Percentiles rank a stretch among this genome's conserved stretches.
Evolutionary conservation across 1,139 yeast genomes (phyloP).

Genomic region (Zygosaccharomyces sapae): DNA sequence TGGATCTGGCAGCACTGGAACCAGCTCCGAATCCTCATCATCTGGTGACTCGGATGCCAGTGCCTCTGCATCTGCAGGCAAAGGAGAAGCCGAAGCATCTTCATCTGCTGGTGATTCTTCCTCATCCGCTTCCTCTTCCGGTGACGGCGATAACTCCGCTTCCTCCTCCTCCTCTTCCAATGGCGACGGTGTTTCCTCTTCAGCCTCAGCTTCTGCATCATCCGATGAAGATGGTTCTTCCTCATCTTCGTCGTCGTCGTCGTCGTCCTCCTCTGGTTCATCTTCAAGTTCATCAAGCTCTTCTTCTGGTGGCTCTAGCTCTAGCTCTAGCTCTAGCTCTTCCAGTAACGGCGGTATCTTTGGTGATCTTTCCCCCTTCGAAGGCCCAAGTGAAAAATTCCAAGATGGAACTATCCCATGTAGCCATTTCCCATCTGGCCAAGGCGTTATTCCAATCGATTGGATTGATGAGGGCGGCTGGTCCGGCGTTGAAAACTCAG

Average conservation of each 20-base stretch:
- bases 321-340: slow-evolving; percentile 33
- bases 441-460: slow-evolving; percentile 65
- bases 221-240: slow-evolving; percentile 34
- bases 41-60: slow-evolving; percentile 30
- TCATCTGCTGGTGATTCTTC: too few species aligned
- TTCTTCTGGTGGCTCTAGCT: slow-evolving; percentile 32
- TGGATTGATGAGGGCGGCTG: slow-evolving; percentile 65
- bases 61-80: slow-evolving; percentile 21
- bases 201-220: slow-evolving; percentile 36
- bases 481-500: slow-evolving; percentile 63
- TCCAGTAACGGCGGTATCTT: slow-evolving; percentile 36
- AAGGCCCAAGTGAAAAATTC: slow-evolving; percentile 51
- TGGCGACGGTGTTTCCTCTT: slow-evolving; percentile 23
- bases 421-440: slow-evolving; percentile 61
- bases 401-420: slow-evolving; percentile 63
- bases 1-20: slow-evolving; percentile 13
- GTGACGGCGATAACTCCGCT: too few species aligned
- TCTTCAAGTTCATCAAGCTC: slow-evolving; percentile 28
- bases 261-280: slow-evolving; percentile 15
- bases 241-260: slow-evolving; percentile 23
- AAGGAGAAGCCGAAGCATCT: too few species aligned
- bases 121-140: too few species aligned
- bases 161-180: too few species aligned
- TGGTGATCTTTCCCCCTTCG: slow-evolving; percentile 56
- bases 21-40: slow-evolving; percentile 32